Percentiles rank a stretch among this genome's conserved stretches.
Evolutionary conservation across 2,329 filamentous ascomycete genomes (phyloP).

Genomic region (Amesomyces nigricolor): DNA sequence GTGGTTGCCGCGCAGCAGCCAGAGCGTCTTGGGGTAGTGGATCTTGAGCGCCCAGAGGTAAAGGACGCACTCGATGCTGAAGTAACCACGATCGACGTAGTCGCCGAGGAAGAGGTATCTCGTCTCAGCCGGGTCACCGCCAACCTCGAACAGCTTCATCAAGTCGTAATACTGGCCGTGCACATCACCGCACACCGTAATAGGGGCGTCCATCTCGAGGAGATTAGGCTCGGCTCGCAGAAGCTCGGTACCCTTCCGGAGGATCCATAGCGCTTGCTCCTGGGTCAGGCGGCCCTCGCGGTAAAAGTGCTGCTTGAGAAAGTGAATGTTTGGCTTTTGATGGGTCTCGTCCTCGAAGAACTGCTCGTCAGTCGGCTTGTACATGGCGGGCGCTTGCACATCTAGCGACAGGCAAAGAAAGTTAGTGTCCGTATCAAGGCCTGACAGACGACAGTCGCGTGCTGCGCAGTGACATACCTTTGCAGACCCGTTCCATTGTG

Average conservation of each 20-base stretch:
- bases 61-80: constrained; percentile 97
- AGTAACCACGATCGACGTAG: constrained; percentile 97
- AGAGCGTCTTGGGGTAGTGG: constrained; percentile 95
- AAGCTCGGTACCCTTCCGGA: constrained; percentile 80
- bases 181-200: constrained; percentile 96
- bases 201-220: constrained; percentile 98
- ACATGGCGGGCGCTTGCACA: constrained; percentile 94
- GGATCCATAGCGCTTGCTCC: constrained; percentile 94
- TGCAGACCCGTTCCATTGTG: constrained; percentile 93
- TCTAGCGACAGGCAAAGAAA: constrained; percentile 47
- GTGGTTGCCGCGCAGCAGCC: constrained; percentile 95
- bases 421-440: constrained; percentile 1
- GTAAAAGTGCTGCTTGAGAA: constrained; percentile 98
- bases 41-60: constrained; percentile 99
- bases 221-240: constrained; percentile 88
- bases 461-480: constrained; percentile 59
- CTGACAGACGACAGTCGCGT: not conserved
- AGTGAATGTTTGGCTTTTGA: constrained; percentile 84
- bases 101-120: constrained; percentile 95
- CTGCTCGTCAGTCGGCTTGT: constrained; percentile 85
- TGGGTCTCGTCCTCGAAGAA: constrained; percentile 86
- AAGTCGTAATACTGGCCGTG: constrained; percentile 99
- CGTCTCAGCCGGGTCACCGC: constrained; percentile 92
- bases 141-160: constrained; percentile 99
- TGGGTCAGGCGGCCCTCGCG: constrained; percentile 94